Evolutionary conservation across 768 basidiomycete species (phyloP).

Genomic region (Rhodosporidiobolus sp.): DNA sequence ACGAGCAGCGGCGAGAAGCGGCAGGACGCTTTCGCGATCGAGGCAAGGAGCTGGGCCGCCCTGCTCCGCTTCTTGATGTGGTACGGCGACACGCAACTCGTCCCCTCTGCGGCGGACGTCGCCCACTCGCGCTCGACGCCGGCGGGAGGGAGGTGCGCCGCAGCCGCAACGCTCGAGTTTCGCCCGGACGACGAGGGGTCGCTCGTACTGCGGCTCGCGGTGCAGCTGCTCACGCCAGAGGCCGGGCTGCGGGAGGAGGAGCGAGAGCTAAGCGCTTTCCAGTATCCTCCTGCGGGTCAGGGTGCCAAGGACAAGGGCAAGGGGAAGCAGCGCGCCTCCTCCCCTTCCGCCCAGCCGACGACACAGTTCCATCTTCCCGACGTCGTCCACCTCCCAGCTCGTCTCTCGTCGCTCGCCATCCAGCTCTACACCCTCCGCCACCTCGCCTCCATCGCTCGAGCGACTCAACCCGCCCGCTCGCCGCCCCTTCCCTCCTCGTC

Average conservation of each 20-base stretch:
- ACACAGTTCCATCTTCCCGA: slow-evolving; percentile 31
- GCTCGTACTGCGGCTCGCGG: slow-evolving; percentile 18
- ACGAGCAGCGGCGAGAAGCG: neutral
- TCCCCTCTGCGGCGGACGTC: slow-evolving; percentile 9
- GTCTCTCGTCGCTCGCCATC: slow-evolving; percentile 31
- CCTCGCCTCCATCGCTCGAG: slow-evolving; percentile 34
- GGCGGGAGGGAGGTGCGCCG: slow-evolving; percentile 17
- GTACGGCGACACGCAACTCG: slow-evolving; percentile 26
- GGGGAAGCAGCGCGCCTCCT: neutral
- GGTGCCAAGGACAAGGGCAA: slow-evolving; percentile 24
- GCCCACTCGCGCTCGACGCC: neutral
- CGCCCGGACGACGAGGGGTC: slow-evolving; percentile 25
- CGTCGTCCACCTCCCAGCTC: slow-evolving; percentile 31
- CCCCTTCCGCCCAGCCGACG: neutral
- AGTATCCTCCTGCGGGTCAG: neutral
- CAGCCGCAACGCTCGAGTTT: slow-evolving; percentile 28
- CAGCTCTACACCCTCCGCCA: slow-evolving; percentile 38
- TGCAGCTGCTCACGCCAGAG: slow-evolving; percentile 16
- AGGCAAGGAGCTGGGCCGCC: slow-evolving; percentile 23
- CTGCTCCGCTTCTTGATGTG: slow-evolving; percentile 34
- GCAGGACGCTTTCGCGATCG: slow-evolving; percentile 25
- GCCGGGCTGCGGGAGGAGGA: neutral
- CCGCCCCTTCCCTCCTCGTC: neutral
- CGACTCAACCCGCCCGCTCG: slow-evolving; percentile 13
- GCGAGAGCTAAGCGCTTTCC: slow-evolving; percentile 19